A percentile compares a stretch with the other conserved stretches of the same genome.
These are phyloP conservation scores for Podaxis sp. DNA, from an alignment of 768 basidiomycete species.

Conservation along the genomic window DNA sequence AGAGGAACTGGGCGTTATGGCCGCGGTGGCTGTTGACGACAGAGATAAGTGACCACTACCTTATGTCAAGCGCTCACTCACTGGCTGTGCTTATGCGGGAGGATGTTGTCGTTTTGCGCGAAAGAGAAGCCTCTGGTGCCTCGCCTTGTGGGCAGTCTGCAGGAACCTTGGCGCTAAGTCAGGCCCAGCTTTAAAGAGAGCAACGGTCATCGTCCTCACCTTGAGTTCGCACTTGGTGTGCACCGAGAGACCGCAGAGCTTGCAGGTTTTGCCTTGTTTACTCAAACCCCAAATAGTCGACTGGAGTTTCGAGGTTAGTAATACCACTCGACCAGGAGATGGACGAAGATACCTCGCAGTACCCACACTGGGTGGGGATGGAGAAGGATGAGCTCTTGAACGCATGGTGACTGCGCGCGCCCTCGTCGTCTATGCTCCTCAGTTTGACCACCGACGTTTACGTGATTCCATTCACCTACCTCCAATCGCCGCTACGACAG, in stretches of 20 bases:
- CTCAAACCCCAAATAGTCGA: conserved; percentile 85
- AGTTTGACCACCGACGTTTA: background rate
- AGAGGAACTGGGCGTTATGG: conserved; percentile 47
- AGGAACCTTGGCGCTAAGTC: conserved; percentile 51
- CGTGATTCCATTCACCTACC: conserved; percentile 39
- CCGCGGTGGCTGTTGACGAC: conserved; percentile 17
- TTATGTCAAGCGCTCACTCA: conserved; percentile 14
- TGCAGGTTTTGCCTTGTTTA: conserved; percentile 87
- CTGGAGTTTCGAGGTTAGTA: conserved; percentile 34
- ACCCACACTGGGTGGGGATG: conserved; percentile 79
- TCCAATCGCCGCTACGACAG: conserved; percentile 59
- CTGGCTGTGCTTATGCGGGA: conserved; percentile 27
- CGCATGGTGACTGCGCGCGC: conserved; percentile 65
- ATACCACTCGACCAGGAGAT: background rate
- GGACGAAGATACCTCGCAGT: conserved; percentile 63
- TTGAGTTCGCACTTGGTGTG: conserved; percentile 87
- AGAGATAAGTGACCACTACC: conserved; percentile 4
- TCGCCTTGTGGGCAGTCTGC: conserved; percentile 56
- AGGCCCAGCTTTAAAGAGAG: background rate
- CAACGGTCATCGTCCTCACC: conserved; percentile 37
- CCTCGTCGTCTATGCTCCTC: conserved; percentile 62
- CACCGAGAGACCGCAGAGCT: conserved; percentile 72
- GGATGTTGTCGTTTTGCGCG: conserved; percentile 20
- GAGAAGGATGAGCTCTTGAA: conserved; percentile 89
- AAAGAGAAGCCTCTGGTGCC: conserved; percentile 25